These are phyloP conservation scores for Chionographis japonica DNA, from an alignment of 106 monocot genomes.

Conservation along the genomic window DNA sequence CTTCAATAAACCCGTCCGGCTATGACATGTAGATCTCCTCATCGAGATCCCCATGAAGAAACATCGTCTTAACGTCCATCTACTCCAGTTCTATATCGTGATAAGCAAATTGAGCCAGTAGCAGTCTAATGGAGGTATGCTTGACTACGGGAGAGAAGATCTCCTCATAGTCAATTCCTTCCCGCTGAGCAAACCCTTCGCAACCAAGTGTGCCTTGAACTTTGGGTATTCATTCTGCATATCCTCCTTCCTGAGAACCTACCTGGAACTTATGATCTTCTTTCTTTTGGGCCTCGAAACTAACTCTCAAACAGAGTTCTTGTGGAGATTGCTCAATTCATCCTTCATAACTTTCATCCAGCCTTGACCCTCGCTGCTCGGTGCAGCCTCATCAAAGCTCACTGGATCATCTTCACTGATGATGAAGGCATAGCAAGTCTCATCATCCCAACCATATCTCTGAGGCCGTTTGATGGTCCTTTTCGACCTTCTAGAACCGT, in stretches of 20 bases:
- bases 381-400: too few species aligned
- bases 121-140: background rate
- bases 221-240: background rate
- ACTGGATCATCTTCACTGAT: too few species aligned
- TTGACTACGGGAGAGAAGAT: constrained; percentile 1
- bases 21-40: constrained; percentile 10
- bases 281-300: background rate
- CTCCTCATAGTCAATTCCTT: constrained; percentile 6
- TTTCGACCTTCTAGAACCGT: too few species aligned
- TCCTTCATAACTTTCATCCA: too few species aligned
- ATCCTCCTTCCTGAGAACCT: background rate
- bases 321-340: too few species aligned
- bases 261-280: background rate
- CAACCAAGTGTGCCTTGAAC: constrained; percentile 1
- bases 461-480: too few species aligned
- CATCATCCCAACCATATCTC: too few species aligned
- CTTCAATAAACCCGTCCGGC: background rate
- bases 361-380: too few species aligned
- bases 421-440: too few species aligned
- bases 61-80: constrained; percentile 11
- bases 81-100: background rate
- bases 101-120: background rate
- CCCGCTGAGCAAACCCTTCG: background rate
- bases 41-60: constrained; percentile 11
- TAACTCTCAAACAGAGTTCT: too few species aligned